Base-by-base conservation (phyloP, 1,139 yeast genomes). In the Taphrina communis region DNA sequence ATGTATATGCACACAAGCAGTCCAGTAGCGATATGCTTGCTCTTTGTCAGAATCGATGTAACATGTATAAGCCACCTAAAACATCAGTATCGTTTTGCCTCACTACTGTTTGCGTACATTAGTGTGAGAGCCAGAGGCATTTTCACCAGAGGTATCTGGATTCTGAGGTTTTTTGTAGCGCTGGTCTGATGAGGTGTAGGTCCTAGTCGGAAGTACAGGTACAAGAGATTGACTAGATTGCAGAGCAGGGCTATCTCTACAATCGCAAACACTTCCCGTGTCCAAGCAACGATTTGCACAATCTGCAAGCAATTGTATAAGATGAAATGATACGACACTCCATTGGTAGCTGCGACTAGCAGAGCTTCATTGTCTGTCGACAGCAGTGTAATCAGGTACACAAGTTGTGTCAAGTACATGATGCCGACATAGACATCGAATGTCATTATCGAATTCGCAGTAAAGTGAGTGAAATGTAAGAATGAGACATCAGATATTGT, bases 361-460 rank as follows among this genome's bases (percentile, higher is more conserved):
- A 63, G 61, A 25, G 67, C 67, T 25, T 63, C 67, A 17, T 55
- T 63, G 19, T 63, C 56, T 12, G 55, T 52, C 12, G 60, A 50
- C 42, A 63, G 21, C 8, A 63, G 51, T 5, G 38, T 19, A 7
- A 58, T 31, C n/a, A 63, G 51, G 35, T 63, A 63, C 14, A 31
- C 44, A 12, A 63, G 21, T 57, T 63, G 67, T 6, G 39, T n/a
- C n/a, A 55, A 11, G 21, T 53, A 63, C 55, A 63, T 44, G 21
- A 55, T 39, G n/a, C 61, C 67, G 25, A 57, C 55, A 35, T n/a
- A 63, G 39, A 63, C 46, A 17, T 63, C 67, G 21, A 63, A 46
- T 39, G 67, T 63, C 61, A 63, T 63, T 35, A 57, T 38, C 19
- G 67, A 41, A 19, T 63, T 63, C n/a, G 67, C 56, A 9, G 67